A percentile compares a stretch with the other conserved stretches of the same genome.
Evolutionary conservation across 148 eudicot species (phyloP).

Genomic region (Dysphania ambrosioides): DNA sequence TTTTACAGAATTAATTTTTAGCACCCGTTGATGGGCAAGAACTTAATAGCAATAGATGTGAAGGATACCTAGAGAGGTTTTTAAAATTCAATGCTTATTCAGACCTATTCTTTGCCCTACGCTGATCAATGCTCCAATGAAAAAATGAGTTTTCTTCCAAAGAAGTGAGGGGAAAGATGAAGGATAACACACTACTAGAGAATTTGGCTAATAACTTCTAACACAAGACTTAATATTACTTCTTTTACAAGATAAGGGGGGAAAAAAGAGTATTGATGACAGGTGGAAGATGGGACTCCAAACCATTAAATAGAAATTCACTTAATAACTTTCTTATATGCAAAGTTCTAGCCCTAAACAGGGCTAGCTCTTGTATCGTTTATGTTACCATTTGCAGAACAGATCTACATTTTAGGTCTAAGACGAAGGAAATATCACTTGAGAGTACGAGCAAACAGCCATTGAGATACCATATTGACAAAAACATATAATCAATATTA

Average conservation of each 20-base stretch:
- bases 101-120: not conserved
- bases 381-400: not conserved
- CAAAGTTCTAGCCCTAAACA: no score
- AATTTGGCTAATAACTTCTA: not conserved
- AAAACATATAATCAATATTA: no score
- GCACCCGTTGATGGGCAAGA: not conserved
- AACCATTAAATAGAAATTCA: no score
- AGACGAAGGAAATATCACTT: no score
- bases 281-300: no score
- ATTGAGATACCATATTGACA: not conserved
- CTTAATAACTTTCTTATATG: no score
- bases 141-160: not conserved
- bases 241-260: not conserved
- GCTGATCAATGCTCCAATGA: not conserved
- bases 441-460: no score
- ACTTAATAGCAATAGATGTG: not conserved
- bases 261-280: not conserved
- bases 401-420: not conserved
- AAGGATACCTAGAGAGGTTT: not conserved
- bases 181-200: not conserved
- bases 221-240: not conserved
- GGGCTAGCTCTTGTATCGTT: not conserved
- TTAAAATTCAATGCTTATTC: not conserved
- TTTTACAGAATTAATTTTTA: not conserved
- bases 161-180: not conserved